phyloP scores from a whole-genome alignment of 306 rosid genomes.

The Hippophae gyantsensis region DNA sequence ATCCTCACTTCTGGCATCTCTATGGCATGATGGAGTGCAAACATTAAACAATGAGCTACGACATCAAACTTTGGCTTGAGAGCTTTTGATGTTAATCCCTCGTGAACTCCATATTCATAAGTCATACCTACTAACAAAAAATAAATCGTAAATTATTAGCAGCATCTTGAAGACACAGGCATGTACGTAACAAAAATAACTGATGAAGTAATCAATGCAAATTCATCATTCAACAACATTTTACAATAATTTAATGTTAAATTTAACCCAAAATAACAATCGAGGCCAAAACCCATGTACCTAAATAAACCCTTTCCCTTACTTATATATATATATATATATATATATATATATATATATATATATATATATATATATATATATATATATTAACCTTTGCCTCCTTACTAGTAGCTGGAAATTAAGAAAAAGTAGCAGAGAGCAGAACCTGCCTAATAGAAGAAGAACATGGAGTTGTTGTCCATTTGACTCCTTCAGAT shows the following conservation, averaged over 20 bases:
- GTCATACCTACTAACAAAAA: constrained; percentile 26
- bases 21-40: constrained; percentile 32
- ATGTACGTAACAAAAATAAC: background rate
- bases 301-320: background rate
- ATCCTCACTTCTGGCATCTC: constrained; percentile 43
- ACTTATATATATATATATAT: background rate
- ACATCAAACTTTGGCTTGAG: constrained; percentile 43
- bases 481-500: too few species aligned
- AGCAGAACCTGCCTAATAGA: too few species aligned
- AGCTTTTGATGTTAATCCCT: constrained; percentile 40
- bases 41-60: constrained; percentile 23
- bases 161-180: background rate
- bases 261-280: too few species aligned
- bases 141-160: background rate
- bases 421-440: too few species aligned
- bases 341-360: too few species aligned
- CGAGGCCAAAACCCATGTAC: too few species aligned
- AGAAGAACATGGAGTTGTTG: too few species aligned
- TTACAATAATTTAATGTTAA: too few species aligned
- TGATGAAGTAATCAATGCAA: background rate
- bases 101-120: constrained; percentile 37
- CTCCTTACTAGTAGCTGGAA: too few species aligned
- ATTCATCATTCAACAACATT: too few species aligned
- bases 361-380: too few species aligned
- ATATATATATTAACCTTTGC: background rate